Conservation (phyloP, 306 rosid species). For the Alnus rubra region DNA sequence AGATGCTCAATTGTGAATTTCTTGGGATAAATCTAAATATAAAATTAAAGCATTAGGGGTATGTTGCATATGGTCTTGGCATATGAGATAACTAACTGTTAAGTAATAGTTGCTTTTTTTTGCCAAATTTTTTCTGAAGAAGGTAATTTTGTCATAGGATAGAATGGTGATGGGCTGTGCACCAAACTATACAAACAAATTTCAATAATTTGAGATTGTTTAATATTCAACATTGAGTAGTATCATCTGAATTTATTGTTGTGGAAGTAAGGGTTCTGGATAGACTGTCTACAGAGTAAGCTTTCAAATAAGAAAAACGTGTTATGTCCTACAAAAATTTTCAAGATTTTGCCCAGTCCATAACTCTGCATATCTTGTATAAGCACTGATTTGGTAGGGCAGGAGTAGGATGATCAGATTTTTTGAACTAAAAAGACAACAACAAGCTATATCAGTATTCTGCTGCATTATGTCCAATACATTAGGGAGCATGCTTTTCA, state of each 20-base stretch:
- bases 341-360: no score
- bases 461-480: no score
- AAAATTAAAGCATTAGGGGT: neutral
- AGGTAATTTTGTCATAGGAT: no score
- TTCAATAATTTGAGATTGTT: neutral
- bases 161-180: neutral
- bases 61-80: neutral
- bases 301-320: neutral
- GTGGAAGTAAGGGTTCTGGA: neutral
- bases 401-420: no score
- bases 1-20: neutral
- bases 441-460: no score
- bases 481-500: no score
- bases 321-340: neutral
- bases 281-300: neutral
- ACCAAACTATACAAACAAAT: neutral
- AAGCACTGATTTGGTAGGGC: no score
- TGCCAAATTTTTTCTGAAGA: neutral
- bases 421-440: no score
- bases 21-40: neutral
- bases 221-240: no score
- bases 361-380: no score
- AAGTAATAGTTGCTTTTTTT: neutral
- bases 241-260: neutral
- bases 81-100: neutral